Evolutionary conservation across 2,329 filamentous ascomycete genomes (phyloP), one percentile per base, ranked within the genome.

Genomic region (Fusarium xylarioides): DNA sequence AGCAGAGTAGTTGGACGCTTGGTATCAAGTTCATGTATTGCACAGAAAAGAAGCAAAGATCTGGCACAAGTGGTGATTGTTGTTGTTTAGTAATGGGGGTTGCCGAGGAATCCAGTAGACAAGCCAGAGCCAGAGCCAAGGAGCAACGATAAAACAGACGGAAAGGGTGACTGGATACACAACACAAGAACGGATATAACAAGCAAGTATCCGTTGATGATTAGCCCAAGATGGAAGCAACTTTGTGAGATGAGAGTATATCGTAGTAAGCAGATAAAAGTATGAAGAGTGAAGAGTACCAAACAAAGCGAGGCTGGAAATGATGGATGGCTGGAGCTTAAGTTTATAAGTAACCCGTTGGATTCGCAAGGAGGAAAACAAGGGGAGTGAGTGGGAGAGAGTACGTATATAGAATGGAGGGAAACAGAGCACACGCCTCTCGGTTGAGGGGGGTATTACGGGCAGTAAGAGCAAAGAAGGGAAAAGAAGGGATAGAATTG

Each of bases 291-390:
- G 40, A 63, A 37, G 50, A 71, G 34, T 46, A 65, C 63, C 66
- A 74, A 59, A 53, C 63, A 49, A 65, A 61, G 65, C 52, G 55
- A 71, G 71, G 66, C 70, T 68, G 63, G 68, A 66, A 62, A 19
- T 49, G 60, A 66, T 59, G 64, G 68, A 74, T 72, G 71, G 71
- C 68, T 74, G 64, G 68, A 69, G 71, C 60, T 70, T 72, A 74
- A 72, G 71, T 74, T 74, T 74, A 74, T 74, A 74, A 74, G 66
- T 64, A 54, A 71, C 58, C 52, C 60, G 61, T 66, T 73, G 70
- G 49, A 58, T 49, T 42, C 35, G 26, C 46, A 71, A 68, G 43
- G 44, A 60, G 66, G 59, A 67, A 74, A 71, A 56, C 63, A 68
- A 70, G 57, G 70, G 68, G 66, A 66, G 64, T 37, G 66, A 66